phyloP scores from a whole-genome alignment of 2,329 filamentous ascomycete genomes.

The Ophiostoma ulmi region DNA sequence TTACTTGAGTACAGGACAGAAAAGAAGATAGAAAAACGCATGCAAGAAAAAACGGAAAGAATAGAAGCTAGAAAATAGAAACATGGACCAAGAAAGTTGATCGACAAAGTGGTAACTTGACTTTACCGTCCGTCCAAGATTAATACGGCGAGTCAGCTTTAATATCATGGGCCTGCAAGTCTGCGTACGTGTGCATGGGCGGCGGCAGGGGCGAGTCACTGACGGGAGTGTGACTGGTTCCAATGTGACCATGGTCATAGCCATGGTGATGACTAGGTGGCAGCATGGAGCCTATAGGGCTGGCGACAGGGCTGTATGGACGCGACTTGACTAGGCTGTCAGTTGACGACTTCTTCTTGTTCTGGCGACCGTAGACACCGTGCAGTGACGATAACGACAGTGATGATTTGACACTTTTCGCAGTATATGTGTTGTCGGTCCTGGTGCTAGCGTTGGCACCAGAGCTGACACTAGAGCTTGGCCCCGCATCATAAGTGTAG shows the following conservation, averaged over 20 bases:
- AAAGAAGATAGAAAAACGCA: background rate
- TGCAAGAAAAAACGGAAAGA: background rate
- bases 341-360: conserved; percentile 6
- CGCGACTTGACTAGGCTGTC: conserved; percentile 15
- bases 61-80: background rate
- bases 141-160: background rate
- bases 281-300: conserved; percentile 7
- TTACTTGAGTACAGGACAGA: too few relatives aligned
- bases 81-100: background rate
- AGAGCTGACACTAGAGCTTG: background rate
- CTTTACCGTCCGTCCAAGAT: background rate
- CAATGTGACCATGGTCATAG: background rate
- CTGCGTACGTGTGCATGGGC: background rate
- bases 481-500: conserved; percentile 19
- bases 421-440: background rate
- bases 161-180: background rate
- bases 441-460: background rate
- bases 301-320: conserved; percentile 16
- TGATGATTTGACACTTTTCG: background rate
- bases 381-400: background rate
- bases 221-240: background rate
- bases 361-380: conserved; percentile 8
- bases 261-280: background rate
- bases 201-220: conserved; percentile 8
- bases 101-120: background rate